Evolutionary conservation across 1,139 yeast genomes (phyloP).

Genomic region (Geotrichum macrosporum): DNA sequence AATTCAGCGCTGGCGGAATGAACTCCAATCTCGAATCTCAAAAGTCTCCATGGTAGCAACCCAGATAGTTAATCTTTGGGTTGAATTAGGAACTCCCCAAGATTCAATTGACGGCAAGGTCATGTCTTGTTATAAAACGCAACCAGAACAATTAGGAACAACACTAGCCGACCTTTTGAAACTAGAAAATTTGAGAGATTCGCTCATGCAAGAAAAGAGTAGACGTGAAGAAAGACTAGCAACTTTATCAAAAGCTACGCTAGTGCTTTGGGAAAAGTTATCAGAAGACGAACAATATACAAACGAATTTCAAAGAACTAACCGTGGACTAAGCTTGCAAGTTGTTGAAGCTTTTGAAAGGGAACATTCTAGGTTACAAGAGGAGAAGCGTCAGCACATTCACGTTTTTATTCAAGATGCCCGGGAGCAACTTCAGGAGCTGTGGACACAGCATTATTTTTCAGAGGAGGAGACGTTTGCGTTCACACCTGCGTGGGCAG

Average conservation of each 20-base stretch:
- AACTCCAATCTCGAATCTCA: constrained; percentile 28
- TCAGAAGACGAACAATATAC: constrained; percentile 26
- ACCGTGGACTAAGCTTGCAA: constrained; percentile 36
- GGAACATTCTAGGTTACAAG: constrained; percentile 56
- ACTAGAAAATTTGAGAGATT: constrained; percentile 23
- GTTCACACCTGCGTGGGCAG: constrained; percentile 41
- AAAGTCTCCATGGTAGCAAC: constrained; percentile 28
- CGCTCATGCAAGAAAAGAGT: constrained; percentile 23
- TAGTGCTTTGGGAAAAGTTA: constrained; percentile 34
- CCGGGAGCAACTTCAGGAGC: constrained; percentile 51
- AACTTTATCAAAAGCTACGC: constrained; percentile 21
- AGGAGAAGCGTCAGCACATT: constrained; percentile 58
- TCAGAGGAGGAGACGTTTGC: constrained; percentile 44
- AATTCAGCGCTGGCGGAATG: constrained; percentile 30
- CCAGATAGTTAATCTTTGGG: constrained; percentile 35
- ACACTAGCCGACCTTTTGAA: constrained; percentile 28
- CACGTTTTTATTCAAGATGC: constrained; percentile 64
- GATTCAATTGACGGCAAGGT: constrained; percentile 31
- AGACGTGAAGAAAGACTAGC: constrained; percentile 24
- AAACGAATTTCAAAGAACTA: constrained; percentile 30
- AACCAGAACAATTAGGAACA: constrained; percentile 34
- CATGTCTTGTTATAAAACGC: constrained; percentile 27
- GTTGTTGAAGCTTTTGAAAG: constrained; percentile 41
- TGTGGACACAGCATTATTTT: constrained; percentile 62
- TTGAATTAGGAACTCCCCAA: constrained; percentile 38